These are phyloP conservation scores for Pulicaria dysenterica DNA, from an alignment of 129 eudicot species.

Conservation along the genomic window DNA sequence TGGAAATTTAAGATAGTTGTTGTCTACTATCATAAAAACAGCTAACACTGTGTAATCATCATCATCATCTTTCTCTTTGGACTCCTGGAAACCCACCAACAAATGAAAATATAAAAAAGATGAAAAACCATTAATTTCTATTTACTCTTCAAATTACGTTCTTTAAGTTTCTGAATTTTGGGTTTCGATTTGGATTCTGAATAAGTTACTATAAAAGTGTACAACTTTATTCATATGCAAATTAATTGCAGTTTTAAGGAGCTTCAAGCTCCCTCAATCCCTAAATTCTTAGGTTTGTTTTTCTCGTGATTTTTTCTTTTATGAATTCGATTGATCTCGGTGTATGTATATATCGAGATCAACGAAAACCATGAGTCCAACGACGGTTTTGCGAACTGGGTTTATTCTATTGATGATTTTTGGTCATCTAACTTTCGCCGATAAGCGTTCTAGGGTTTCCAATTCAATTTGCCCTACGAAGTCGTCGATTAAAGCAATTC, in stretches of 20 bases:
- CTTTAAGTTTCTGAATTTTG: not conserved
- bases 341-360: constrained; percentile 24
- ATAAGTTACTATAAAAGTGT: not conserved
- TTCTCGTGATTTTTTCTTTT: constrained; percentile 4
- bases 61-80: constrained; percentile 30
- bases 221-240: constrained; percentile 20
- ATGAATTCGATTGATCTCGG: constrained; percentile 32
- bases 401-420: constrained; percentile 39
- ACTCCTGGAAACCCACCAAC: constrained; percentile 5
- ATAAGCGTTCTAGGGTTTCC: constrained; percentile 43
- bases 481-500: constrained; percentile 48
- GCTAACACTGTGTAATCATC: constrained; percentile 32
- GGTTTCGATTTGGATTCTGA: not conserved
- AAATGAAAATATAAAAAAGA: not conserved
- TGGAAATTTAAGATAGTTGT: constrained; percentile 16
- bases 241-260: constrained; percentile 20
- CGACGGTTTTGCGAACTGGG: constrained; percentile 42
- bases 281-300: constrained; percentile 3
- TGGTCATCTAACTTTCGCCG: constrained; percentile 52
- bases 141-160: constrained; percentile 4
- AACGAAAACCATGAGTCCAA: constrained; percentile 28
- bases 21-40: constrained; percentile 28
- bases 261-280: constrained; percentile 23
- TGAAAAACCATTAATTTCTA: constrained; percentile 3
- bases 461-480: constrained; percentile 41